Conservation (phyloP, 1,284 basidiomycete species). For the Tilletia setariae region DNA sequence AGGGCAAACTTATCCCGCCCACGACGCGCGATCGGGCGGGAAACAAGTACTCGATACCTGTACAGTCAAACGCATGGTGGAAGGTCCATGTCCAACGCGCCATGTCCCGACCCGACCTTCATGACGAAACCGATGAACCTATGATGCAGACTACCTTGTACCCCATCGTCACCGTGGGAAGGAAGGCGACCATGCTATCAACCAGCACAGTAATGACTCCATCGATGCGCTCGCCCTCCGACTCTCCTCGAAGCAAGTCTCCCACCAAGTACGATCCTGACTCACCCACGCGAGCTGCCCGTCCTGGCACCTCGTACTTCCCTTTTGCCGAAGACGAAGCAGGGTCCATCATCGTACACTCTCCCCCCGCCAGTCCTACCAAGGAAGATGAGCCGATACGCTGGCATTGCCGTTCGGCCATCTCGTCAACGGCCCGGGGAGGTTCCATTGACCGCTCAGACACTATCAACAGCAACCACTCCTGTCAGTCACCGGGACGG, state of each 20-base stretch:
- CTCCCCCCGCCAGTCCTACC: slow-evolving; percentile 5
- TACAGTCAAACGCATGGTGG: slow-evolving; percentile 13
- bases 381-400: slow-evolving; percentile 13
- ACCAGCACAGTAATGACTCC: neutral
- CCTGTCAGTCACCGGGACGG: neutral
- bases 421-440: slow-evolving; percentile 4
- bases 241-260: neutral
- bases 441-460: neutral
- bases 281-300: neutral
- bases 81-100: slow-evolving; percentile 9
- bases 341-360: neutral
- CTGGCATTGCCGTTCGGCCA: slow-evolving; percentile 10
- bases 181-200: neutral
- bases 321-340: neutral
- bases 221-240: neutral
- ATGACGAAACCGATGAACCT: neutral
- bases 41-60: slow-evolving; percentile 11
- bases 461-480: neutral
- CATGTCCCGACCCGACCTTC: neutral
- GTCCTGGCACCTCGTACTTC: slow-evolving; percentile 13
- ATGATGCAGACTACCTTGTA: neutral
- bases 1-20: neutral
- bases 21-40: slow-evolving; percentile 10
- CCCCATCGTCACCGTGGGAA: neutral
- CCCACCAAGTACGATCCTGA: slow-evolving; percentile 7